Evolutionary conservation across 257 asterid genomes (phyloP).

Genomic region (Solanum chilense): DNA sequence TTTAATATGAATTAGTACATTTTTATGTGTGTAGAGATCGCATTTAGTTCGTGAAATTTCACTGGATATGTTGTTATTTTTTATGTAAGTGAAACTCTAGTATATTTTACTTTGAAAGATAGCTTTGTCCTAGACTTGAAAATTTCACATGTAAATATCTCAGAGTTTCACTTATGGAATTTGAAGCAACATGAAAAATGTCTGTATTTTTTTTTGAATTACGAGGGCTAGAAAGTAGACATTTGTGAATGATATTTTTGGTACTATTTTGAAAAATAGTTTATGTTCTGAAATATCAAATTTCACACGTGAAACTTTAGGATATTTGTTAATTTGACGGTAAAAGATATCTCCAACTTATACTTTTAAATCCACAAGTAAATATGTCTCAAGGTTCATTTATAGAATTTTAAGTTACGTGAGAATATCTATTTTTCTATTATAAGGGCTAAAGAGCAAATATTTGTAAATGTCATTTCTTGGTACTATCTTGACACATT

Average conservation of each 20-base stretch:
- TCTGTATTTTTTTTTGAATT: no score
- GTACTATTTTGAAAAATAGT: background rate
- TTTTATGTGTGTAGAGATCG: background rate
- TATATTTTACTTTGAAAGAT: no score
- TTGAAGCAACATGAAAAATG: background rate
- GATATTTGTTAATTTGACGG: background rate
- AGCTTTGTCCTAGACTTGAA: fast-evolving
- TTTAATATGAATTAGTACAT: background rate
- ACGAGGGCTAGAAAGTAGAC: no score
- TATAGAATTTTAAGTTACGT: background rate
- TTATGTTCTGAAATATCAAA: background rate
- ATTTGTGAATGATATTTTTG: background rate
- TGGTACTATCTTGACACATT: background rate
- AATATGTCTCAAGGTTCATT: background rate
- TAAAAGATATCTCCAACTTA: background rate
- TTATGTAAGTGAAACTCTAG: background rate
- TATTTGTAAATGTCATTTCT: background rate
- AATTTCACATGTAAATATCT: background rate
- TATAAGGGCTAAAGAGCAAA: background rate
- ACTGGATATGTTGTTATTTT: background rate
- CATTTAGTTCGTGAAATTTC: fast-evolving
- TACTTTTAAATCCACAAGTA: background rate
- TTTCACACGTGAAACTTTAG: background rate
- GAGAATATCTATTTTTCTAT: background rate
- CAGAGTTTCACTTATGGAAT: no score